Evolutionary conservation across 2,329 filamentous ascomycete genomes (phyloP).

Genomic region (Byssoonygena ceratinophila): DNA sequence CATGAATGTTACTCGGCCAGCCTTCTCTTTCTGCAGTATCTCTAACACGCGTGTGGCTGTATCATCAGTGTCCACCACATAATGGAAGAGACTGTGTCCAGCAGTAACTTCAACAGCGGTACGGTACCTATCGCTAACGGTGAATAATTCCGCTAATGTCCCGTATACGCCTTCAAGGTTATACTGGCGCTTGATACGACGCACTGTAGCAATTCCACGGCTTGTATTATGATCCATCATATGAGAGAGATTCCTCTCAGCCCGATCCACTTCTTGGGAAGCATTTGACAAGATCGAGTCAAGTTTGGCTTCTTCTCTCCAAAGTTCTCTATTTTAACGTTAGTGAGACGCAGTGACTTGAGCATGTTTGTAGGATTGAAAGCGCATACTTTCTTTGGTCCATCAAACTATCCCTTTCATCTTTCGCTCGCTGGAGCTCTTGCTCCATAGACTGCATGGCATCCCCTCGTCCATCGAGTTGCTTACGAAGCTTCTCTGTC

Average conservation of each 20-base stretch:
- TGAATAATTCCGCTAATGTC: slow-evolving; percentile 83
- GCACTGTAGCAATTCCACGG: slow-evolving; percentile 74
- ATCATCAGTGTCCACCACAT: slow-evolving; percentile 83
- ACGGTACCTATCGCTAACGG: slow-evolving; percentile 73
- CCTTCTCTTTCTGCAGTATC: slow-evolving; percentile 64
- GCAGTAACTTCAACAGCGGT: slow-evolving; percentile 88
- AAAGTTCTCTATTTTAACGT: slow-evolving; percentile 46
- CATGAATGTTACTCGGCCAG: slow-evolving; percentile 88
- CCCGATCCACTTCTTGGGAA: slow-evolving; percentile 62
- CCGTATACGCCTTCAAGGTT: slow-evolving; percentile 82
- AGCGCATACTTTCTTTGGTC: slow-evolving; percentile 63
- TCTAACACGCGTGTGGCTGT: slow-evolving; percentile 76
- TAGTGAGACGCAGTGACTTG: background rate
- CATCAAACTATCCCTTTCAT: slow-evolving; percentile 64
- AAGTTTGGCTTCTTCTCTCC: slow-evolving; percentile 80
- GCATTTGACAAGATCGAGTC: slow-evolving; percentile 66
- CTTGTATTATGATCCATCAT: slow-evolving; percentile 86
- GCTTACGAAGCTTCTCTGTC: slow-evolving; percentile 57
- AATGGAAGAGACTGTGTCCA: slow-evolving; percentile 86
- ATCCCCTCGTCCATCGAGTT: slow-evolving; percentile 68
- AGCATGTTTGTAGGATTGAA: background rate
- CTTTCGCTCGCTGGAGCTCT: slow-evolving; percentile 64
- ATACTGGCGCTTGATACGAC: slow-evolving; percentile 66
- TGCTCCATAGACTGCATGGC: slow-evolving; percentile 62
- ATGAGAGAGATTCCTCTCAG: slow-evolving; percentile 66